A percentile compares a stretch with the other conserved stretches of the same genome.
Conservation (phyloP, 148 eudicot species). For the Rhododendron ovatum region DNA sequence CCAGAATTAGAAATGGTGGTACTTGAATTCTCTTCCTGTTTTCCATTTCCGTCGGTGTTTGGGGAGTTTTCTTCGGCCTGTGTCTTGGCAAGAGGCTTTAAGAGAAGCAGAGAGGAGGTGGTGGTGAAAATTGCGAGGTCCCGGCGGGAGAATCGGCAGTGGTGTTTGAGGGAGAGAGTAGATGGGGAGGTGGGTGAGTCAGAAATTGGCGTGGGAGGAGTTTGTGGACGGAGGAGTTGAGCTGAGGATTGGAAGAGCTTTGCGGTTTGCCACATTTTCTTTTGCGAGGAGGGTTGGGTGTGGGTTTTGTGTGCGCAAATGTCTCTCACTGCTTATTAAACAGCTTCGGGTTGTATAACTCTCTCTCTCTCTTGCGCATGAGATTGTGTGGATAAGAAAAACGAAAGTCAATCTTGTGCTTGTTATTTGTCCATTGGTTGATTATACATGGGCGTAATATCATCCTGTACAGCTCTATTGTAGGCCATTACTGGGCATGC, state of each 20-base stretch:
- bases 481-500: background rate
- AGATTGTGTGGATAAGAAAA: constrained; percentile 14
- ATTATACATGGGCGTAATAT: background rate
- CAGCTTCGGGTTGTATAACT: background rate
- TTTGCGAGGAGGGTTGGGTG: background rate
- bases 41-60: background rate
- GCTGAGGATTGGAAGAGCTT: constrained; percentile 32
- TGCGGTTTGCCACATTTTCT: constrained; percentile 39
- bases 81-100: constrained; percentile 39
- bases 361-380: background rate
- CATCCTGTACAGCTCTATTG: background rate
- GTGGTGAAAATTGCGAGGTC: constrained; percentile 47
- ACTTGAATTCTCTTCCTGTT: constrained; percentile 6
- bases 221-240: constrained; percentile 21
- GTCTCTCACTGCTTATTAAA: background rate
- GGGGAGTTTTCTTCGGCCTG: constrained; percentile 31
- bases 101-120: constrained; percentile 41
- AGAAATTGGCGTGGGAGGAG: constrained; percentile 19
- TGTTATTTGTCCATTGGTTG: background rate
- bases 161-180: constrained; percentile 27
- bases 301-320: background rate
- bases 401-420: constrained; percentile 4
- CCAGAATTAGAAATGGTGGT: background rate
- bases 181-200: constrained; percentile 14
- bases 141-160: constrained; percentile 44